Evolutionary conservation across 768 basidiomycete species (phyloP), one percentile per base, ranked within the genome.

Genomic region (Rubroboletus satanas): DNA sequence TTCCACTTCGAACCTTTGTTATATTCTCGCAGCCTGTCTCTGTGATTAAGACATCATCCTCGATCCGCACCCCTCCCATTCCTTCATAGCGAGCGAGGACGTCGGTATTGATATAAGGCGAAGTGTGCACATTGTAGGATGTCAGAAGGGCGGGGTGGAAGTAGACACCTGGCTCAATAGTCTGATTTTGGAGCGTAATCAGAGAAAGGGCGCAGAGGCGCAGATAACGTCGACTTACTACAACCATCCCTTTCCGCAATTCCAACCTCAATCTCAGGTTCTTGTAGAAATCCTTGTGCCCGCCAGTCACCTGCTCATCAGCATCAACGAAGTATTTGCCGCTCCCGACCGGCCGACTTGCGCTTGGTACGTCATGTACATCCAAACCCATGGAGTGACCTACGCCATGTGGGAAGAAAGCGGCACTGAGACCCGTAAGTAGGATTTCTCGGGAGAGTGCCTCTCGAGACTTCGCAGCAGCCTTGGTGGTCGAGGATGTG

Each of bases 321-420:
- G 88, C 92, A 66, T 92, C 90, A 2, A 96, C 93, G 64, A 69
- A 68, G 45, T 68, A 69, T 53, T 67, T 85, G 1, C 74, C 72
- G 61, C 82, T 87, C 15, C 74, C 72, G 9, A 55, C 68, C n/a
- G 88, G 91, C 67, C 85, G 90, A 69, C 82, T 88, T n/a, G 87
- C 87, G 44, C 79, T 82, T 0, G 92, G 89, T 1, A 89, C 90
- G 63, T 97, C 95, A 66, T 97, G 96, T 2, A 98, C 94, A 67
- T 98, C 96, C 71, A 97, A 76, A 11, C 96, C 96, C 39, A 98
- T 75, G 7, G 89, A 89, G 67, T 98, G 95, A 0, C 93, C 93
- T 37, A 89, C 75, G 3, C 95, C 96, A 65, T 98, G 95, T 10
- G 95, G 95, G 81, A 91, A 98, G 78, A 98, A 98, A 0, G 92